These are phyloP conservation scores for Draba incana DNA, from an alignment of 345 rosid genomes.

Conservation along the genomic window DNA sequence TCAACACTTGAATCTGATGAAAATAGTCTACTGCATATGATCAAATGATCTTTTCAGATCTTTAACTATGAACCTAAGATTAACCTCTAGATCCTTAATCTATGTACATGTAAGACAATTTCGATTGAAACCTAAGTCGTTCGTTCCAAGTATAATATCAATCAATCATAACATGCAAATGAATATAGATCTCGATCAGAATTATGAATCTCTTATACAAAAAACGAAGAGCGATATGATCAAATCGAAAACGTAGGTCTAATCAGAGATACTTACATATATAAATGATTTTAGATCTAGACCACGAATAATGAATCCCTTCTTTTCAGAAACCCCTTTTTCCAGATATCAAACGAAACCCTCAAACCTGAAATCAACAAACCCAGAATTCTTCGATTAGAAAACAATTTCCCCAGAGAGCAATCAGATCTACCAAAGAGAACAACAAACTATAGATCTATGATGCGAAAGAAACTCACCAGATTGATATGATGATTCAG, in stretches of 20 bases:
- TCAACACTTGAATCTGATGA: conserved; percentile 6
- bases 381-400: background rate
- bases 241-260: conserved; percentile 2
- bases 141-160: background rate
- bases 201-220: background rate
- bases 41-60: background rate
- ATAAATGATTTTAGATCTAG: background rate
- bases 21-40: background rate
- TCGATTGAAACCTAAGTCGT: background rate
- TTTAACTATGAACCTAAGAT: background rate
- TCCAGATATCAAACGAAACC: conserved; percentile 37
- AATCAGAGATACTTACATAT: conserved; percentile 31
- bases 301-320: background rate
- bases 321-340: conserved; percentile 17
- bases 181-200: background rate
- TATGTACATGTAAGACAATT: background rate
- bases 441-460: conserved; percentile 15
- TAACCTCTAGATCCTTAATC: background rate
- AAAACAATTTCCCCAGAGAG: background rate
- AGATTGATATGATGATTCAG: conserved; percentile 31
- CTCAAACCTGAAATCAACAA: conserved; percentile 37
- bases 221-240: background rate
- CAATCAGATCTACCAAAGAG: background rate
- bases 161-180: background rate
- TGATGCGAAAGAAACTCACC: conserved; percentile 21